Base-by-base conservation (phyloP, 2,329 filamentous ascomycete species). In the Pseudogymnoascus sp. region DNA sequence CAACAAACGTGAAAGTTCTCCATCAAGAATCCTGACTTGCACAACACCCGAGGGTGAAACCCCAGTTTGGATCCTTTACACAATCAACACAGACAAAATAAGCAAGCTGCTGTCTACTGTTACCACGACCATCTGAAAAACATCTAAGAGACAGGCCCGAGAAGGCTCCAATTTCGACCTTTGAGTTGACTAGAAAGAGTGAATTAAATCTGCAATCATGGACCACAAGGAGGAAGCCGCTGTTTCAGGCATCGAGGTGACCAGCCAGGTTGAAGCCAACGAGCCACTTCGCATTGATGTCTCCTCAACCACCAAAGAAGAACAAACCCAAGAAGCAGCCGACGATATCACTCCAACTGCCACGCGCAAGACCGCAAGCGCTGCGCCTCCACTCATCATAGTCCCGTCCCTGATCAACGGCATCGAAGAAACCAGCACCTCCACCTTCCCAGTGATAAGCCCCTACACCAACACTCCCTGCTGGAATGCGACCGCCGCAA, bases 401-500 rank as follows among this genome's bases (percentile, higher is more conserved):
- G 72, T 78, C 16, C 79, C 80, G 18, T 76, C 81, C 65, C 75
- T 56, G 8, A 80, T 82, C 67, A 77, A 78, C 61, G 78, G 78
- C 69, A 72, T 79, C 66, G 77, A 81, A 66, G 71, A 77, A 61
- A 74, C 69, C 3, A 77, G 77, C 4, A 65, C 68, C 1, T 76
- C 74, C 7, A 79, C 77, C 44, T 80, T 81, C 66, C 65, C 75
- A 37, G 79, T 87, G 33, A 74, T 75, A 62, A 81, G 76, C 62
- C 84, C 84, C 2, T 71, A 74, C 6, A 79, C 79, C 64, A 74
- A 81, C 63, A 68, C 77, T 6, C 70, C 63, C 42, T 53, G 84
- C 62, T 81, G 80, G 76, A 73, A 74, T 44, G 77, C 78, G 63
- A 79, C 79, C 23, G 76, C 79, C 14, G 82, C 82, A 23, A 79